Evolutionary conservation across 2,329 filamentous ascomycete genomes (phyloP).

Genomic region (Colletotrichum limetticola): DNA sequence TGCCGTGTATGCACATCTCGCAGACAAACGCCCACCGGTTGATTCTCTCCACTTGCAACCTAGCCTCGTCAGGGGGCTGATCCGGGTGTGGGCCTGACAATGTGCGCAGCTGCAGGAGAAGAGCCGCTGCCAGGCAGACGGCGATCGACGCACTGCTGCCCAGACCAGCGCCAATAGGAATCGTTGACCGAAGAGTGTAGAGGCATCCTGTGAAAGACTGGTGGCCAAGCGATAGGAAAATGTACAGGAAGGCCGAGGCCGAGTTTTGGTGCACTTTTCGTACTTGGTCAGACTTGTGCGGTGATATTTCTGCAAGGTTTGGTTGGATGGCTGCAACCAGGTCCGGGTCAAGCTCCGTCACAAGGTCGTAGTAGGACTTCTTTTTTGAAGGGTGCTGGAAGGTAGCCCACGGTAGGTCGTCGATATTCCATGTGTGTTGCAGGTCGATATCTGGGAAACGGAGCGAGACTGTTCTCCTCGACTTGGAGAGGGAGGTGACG

Average conservation of each 20-base stretch:
- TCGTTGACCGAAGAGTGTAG: conserved; percentile 92
- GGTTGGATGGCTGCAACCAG: conserved; percentile 85
- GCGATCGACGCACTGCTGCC: conserved; percentile 95
- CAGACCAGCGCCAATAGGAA: conserved; percentile 90
- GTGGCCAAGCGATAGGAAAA: conserved; percentile 88
- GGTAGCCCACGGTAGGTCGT: conserved; percentile 85
- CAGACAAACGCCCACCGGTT: conserved; percentile 98
- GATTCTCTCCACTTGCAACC: conserved; percentile 91
- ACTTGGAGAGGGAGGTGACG: conserved; percentile 93
- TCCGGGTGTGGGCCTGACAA: conserved; percentile 92
- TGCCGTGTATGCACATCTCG: conserved; percentile 97
- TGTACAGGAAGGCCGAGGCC: conserved; percentile 88
- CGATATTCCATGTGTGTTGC: conserved; percentile 93
- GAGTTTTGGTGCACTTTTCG: conserved; percentile 88
- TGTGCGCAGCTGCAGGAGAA: conserved; percentile 88
- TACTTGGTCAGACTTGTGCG: conserved; percentile 71
- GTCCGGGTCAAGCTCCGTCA: conserved; percentile 85
- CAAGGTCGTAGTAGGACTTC: conserved; percentile 92
- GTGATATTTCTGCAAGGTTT: conserved; percentile 78
- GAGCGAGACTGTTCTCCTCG: conserved; percentile 85
- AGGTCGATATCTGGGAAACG: conserved; percentile 93
- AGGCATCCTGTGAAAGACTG: conserved; percentile 82
- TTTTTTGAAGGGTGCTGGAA: conserved; percentile 88
- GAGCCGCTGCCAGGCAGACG: conserved; percentile 85
- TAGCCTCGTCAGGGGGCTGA: conserved; percentile 88